Base-by-base conservation (phyloP, 208 protist genomes). In the Trypanosomatidae sp. region DNA sequence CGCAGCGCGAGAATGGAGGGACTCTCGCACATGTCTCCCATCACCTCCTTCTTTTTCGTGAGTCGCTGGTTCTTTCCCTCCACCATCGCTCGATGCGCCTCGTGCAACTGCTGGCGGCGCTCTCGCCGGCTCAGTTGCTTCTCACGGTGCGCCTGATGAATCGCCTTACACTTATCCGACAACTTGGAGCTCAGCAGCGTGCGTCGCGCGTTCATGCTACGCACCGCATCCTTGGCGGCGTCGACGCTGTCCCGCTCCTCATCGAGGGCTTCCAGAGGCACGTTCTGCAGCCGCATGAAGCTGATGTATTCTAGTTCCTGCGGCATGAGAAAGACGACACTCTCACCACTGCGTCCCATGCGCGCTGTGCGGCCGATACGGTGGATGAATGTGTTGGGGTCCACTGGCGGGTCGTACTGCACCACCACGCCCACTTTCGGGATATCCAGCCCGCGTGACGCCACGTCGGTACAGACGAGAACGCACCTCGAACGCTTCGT, bases 401-500 rank as follows among this genome's bases (percentile, higher is more conserved):
- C 95, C 2, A 93, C 86, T 25, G 98, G 98, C 25, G 98, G 92
- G 81, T 99, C 98, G 80, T 98, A 99, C 92, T 99, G 99, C 50
- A 99, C 79, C 19, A 99, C 98, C 55, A 94, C 91, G 58, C 95
- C 87, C 25, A 99, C 93, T 44, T 87, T 88, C 5, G 98, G 97
- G 39, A 99, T 95, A 83, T 99, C 98, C 17, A 99, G 78, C 17
- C 98, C 98, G 55, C 98, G 90, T 1, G 98, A 97, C 6, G 96
- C 97, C 41, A 98, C 92, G 71, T 96, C 99, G 52, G 99, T 99
- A 70, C 95, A 98, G 15, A 99, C 86, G 12, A 99, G 86, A 59
- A 99, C 94, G 71, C 90, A 89, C 41, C 82, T 74, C 17, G 66
- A 70, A 15, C 81, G 59, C 69, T 83, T 86, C 39, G 83, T 95